Percentiles rank a stretch among this genome's conserved stretches.
Conservation (phyloP, 1,284 basidiomycete genomes). For the Schizopora paradoxa region DNA sequence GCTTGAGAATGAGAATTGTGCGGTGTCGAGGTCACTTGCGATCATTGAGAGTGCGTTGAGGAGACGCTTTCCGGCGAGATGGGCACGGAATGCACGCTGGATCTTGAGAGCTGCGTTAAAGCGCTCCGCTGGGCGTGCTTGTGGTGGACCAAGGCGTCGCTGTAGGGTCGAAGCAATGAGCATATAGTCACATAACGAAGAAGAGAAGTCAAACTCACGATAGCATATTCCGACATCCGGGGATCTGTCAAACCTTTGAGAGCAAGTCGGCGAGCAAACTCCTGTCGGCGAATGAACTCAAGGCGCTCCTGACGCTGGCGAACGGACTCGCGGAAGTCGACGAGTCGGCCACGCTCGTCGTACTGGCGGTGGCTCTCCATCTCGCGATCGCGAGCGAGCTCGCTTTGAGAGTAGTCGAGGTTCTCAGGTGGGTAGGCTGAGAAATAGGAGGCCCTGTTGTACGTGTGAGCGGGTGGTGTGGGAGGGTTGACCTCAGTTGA, state of each 20-base stretch:
- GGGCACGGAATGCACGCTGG: conserved; percentile 13
- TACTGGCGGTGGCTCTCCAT: conserved; percentile 1
- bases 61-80: not conserved
- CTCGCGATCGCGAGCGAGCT: no score
- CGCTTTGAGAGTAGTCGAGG: no score
- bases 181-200: not conserved
- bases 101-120: conserved; percentile 15
- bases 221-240: conserved; percentile 9
- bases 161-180: not conserved
- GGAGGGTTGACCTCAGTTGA: not conserved
- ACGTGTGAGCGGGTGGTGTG: not conserved
- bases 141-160: conserved; percentile 11
- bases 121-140: conserved; percentile 7
- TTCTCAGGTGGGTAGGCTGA: not conserved
- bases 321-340: conserved; percentile 12
- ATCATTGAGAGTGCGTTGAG: not conserved
- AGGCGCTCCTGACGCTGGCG: conserved; percentile 16
- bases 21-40: not conserved
- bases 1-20: no score
- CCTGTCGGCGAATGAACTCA: conserved; percentile 14
- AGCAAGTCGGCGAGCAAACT: conserved; percentile 12
- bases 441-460: not conserved
- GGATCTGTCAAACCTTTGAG: conserved; percentile 12
- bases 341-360: conserved; percentile 11
- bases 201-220: conserved; percentile 1